Base-by-base conservation (phyloP, 1,284 basidiomycete genomes). In the Pterulicium gracile region DNA sequence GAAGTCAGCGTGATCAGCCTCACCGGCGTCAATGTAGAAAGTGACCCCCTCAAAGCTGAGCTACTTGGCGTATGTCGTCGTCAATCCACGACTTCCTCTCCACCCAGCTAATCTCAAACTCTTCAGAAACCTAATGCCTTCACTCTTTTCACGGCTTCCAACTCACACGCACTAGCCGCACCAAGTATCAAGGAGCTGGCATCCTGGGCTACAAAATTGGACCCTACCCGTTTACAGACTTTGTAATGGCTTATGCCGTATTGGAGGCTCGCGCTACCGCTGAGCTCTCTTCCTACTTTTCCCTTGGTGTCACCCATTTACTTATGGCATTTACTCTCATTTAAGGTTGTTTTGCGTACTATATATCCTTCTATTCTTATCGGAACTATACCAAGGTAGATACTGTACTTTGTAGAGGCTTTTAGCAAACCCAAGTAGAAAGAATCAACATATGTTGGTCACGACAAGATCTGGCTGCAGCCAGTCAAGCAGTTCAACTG, bases 1-100 rank as follows among this genome's bases (percentile, higher is more conserved):
- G 92, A 96, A 63, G 67, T 82, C 4, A 81, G 82, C 27, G 72
- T 96, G 46, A 83, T 98, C 59, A 90, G 89, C 59, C 73, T 98
- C 42, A 75, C 71, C 19, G 84, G 84, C 24, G 88, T 93, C 40
- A 88, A 88, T 52, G 81, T 97, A 14, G 88, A 91, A 58, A 79
- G 79, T 52, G 91, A 89, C 57, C 79, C 87, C 20, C 86, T 88
- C 53, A 90, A 97, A 60, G 36, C 36, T 4, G 90, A 94, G 64
- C 72, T 98, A 49, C 75, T 96, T 41, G 88, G 84, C 57, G 92
- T 94, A 62, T 64, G 89, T 64, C 35, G 32, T 47, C 48, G 51
- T 46, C 46, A 14, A 20, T 45, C 39, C 43, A 15, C 27, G 10
- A 34, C 15, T 15, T 10, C 27, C 15, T 15, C 15, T 15, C 12